A percentile compares a stretch with the other conserved stretches of the same genome.
These are phyloP conservation scores for Didymella pinodella DNA, from an alignment of 2,329 filamentous ascomycete species.

Conservation along the genomic window DNA sequence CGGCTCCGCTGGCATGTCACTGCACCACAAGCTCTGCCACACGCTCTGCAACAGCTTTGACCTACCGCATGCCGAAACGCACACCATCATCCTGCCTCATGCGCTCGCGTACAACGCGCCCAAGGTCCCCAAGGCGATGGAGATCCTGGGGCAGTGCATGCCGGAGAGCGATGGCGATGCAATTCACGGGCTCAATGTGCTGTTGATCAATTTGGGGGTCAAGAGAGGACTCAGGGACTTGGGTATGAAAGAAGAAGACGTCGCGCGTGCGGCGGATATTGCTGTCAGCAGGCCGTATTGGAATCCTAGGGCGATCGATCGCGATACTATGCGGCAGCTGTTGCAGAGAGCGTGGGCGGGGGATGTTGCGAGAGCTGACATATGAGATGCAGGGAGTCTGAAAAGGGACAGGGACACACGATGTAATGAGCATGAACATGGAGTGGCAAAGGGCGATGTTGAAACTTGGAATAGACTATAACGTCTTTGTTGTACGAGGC, in stretches of 20 bases:
- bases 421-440: neutral
- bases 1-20: neutral
- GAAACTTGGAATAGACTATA: neutral
- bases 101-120: neutral
- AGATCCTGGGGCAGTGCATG: neutral
- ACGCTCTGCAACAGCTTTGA: neutral
- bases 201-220: neutral
- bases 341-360: neutral
- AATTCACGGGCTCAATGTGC: neutral
- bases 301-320: neutral
- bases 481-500: neutral
- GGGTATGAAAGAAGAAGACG: neutral
- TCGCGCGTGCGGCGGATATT: neutral
- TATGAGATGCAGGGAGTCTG: neutral
- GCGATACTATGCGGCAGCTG: neutral
- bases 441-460: neutral
- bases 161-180: neutral
- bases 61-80: neutral
- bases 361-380: neutral
- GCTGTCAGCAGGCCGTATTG: neutral
- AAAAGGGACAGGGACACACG: neutral
- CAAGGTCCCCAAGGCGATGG: neutral
- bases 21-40: neutral
- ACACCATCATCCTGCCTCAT: neutral
- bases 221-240: neutral